Evolutionary conservation across 2,329 filamentous ascomycete genomes (phyloP), one percentile per base, ranked within the genome.

Genomic region (Arthrobotrys sinensis): DNA sequence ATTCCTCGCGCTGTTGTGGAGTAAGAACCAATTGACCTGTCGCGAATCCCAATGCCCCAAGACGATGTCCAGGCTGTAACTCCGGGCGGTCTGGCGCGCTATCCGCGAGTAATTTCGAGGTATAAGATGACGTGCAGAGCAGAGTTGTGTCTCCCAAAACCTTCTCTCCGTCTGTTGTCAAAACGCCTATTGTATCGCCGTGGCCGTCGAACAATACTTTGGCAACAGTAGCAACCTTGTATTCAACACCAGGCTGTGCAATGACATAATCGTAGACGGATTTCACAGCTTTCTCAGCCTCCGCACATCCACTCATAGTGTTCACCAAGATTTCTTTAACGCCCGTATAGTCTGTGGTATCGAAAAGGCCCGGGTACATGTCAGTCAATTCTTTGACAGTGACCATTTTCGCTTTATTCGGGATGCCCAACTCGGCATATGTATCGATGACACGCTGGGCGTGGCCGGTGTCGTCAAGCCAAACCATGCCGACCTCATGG

Each of bases 291-390:
- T 90, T 88, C 1, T 88, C 88, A 1, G 90, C 90, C n/a, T 88
- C 88, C 5, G 87, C 89, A 88, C 89, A 91, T 0, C 90, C 90
- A 82, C 88, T 89, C 36, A 86, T 87, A 76, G 86, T 87, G 84
- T 91, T 91, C 52, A 91, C 84, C 12, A 90, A 84, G 1, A 91
- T 88, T 80, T 90, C 87, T 80, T 87, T 89, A 53, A 88, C 89
- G 1, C 86, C 88, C 0, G 84, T 85, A 80, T 90, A 91, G 70
- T 91, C 88, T 1, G 89, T 89, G 50, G 89, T 86, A 8, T 87
- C 85, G 73, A 91, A 91, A 0, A 91, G 81, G 0, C 89, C 89
- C 1, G 85, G 86, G 76, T 89, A 90, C 69, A 90, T 80, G 81
- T 85, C 84, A 53, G 87, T 86, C 43, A 88, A 88, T 78, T 90